Base-by-base conservation (phyloP, 257 asterid species). In the Nicotiana tabacum region DNA sequence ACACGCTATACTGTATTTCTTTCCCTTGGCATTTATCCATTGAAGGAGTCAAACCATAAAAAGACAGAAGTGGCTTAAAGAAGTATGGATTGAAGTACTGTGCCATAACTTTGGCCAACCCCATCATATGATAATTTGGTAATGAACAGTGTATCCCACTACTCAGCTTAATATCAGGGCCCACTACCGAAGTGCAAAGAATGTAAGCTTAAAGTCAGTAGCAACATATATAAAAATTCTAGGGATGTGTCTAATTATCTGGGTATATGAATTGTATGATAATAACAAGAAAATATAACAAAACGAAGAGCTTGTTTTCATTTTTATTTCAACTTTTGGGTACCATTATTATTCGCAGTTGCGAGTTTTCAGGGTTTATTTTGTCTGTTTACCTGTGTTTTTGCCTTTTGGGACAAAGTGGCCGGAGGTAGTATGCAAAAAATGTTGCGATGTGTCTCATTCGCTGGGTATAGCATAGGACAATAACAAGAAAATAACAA, bases 81-180 rank as follows among this genome's bases (percentile, higher is more conserved):
- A 24, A 76, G 64, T 60, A 76, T 76, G 80, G 80, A 76, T 16
- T 51, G 80, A 32, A 76, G 80, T 16, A 15, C 17, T 51, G 64
- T 51, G 46, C 80, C 80, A 29, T 76, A 76, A 76, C 46, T 15
- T 51, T 51, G 9, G 64, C 46, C 80, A 51, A 76, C 46, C 10
- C 46, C 76, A 67, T 33, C 76, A 67, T 33, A 30, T 32, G 3
- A 16, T 66, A 32, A 15, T 32, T 6, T 66, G 48, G 7, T 32
- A 32, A 67, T 17, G 51, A 67, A 17, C 51, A 67, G 29, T 67
- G 27, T 67, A 67, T 51, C 64, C 78, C 60, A 46, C 77, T 72
- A 46, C 61, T 72, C 61, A 21, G 21, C 61, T 72, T 46, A 72
- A 24, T 72, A 3, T 72, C 57, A 48, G 61, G 79, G 79, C 24